Percentiles rank a stretch among this genome's conserved stretches.
These are phyloP conservation scores for Amanita exitialis DNA, from an alignment of 768 basidiomycete species.

Conservation along the genomic window DNA sequence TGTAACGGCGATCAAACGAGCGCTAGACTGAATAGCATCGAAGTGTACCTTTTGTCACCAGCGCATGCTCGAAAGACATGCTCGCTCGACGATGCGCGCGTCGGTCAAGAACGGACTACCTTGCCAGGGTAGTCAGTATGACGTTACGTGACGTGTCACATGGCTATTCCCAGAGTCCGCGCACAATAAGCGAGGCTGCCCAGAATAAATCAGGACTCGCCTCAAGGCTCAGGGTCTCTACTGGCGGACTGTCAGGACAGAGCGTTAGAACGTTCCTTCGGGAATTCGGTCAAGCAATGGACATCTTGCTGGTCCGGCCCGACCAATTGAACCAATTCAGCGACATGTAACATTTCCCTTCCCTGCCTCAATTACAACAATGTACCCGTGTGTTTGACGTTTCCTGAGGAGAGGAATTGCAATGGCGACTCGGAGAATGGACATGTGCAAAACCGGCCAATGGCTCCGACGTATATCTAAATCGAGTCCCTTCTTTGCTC, in stretches of 20 bases:
- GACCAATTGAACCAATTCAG: background rate
- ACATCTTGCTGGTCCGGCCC: background rate
- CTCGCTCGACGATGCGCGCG: background rate
- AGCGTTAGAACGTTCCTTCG: background rate
- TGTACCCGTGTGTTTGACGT: too few relatives aligned
- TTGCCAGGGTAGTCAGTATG: background rate
- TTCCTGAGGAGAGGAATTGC: background rate
- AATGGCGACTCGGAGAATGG: background rate
- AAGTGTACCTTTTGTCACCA: conserved; percentile 69
- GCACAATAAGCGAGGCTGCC: background rate
- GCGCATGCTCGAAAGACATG: conserved; percentile 79
- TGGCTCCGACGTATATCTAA: background rate
- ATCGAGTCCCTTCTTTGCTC: background rate
- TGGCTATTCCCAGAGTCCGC: background rate
- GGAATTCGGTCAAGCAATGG: background rate
- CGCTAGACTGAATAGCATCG: background rate
- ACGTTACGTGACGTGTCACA: conserved; percentile 1
- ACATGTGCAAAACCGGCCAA: background rate
- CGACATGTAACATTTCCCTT: background rate
- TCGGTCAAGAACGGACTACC: background rate
- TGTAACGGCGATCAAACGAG: background rate
- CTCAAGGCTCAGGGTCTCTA: background rate
- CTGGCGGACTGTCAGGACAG: background rate
- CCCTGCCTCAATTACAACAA: background rate
- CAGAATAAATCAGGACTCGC: background rate